Evolutionary conservation across 768 basidiomycete species (phyloP).

Genomic region (Phaeotremella skinneri): DNA sequence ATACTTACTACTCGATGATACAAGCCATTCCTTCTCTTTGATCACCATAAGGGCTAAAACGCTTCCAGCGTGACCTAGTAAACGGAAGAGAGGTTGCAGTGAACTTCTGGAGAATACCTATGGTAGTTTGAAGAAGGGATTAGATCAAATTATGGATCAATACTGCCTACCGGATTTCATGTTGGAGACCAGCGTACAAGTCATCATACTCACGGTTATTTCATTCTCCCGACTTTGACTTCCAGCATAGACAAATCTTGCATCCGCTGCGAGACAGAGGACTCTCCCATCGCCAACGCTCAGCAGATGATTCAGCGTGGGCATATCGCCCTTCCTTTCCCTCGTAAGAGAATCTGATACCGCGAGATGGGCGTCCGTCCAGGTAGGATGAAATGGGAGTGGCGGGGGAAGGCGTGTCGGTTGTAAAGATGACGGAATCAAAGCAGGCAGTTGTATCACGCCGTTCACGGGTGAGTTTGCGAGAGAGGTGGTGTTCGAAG

Average conservation of each 20-base stretch:
- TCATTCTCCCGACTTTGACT: constrained; percentile 65
- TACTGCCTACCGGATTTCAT: neutral
- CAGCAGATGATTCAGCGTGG: constrained; percentile 46
- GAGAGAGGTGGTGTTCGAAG: neutral
- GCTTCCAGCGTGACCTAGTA: constrained; percentile 79
- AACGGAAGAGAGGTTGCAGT: constrained; percentile 65
- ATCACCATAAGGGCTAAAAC: constrained; percentile 77
- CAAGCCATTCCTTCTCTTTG: constrained; percentile 74
- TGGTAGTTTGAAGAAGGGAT: constrained; percentile 13
- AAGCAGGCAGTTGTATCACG: neutral
- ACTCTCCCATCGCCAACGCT: constrained; percentile 43
- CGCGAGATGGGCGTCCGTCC: neutral
- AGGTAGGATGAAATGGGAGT: constrained; percentile 7
- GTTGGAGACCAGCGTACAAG: constrained; percentile 6
- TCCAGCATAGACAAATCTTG: constrained; percentile 73
- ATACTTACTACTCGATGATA: constrained; percentile 77
- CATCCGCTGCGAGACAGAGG: constrained; percentile 61
- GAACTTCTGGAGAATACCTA: constrained; percentile 86
- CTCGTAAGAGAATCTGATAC: constrained; percentile 45
- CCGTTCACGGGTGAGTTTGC: neutral
- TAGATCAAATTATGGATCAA: constrained; percentile 14
- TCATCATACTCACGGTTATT: constrained; percentile 65
- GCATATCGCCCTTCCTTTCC: constrained; percentile 47
- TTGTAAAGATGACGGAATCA: constrained; percentile 8
- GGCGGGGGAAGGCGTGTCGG: constrained; percentile 16